A percentile compares a stretch with the other conserved stretches of the same genome.
These are phyloP conservation scores for Termitomyces sp. DNA, from an alignment of 768 basidiomycete genomes.

Conservation along the genomic window DNA sequence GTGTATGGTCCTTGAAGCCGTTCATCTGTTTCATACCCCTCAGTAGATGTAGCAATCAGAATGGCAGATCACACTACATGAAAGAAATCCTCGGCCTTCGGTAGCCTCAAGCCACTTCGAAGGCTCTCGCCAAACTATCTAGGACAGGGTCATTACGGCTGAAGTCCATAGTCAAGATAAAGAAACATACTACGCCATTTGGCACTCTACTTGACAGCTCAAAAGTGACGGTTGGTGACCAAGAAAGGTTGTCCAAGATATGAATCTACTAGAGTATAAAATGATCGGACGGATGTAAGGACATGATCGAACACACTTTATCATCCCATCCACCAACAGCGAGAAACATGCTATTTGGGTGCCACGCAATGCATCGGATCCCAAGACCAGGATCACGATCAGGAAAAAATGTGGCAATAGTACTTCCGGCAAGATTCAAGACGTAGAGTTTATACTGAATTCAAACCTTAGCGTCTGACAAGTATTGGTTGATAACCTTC, in stretches of 20 bases:
- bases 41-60: not conserved
- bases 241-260: slow-evolving; percentile 72
- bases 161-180: not conserved
- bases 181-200: slow-evolving; percentile 48
- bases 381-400: slow-evolving; percentile 82
- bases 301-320: slow-evolving; percentile 46
- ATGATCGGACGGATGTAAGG: slow-evolving; percentile 1
- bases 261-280: slow-evolving; percentile 50
- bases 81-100: slow-evolving; percentile 82
- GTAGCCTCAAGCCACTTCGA: slow-evolving; percentile 81
- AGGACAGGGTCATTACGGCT: not conserved
- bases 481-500: slow-evolving; percentile 15
- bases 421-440: slow-evolving; percentile 62
- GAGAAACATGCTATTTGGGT: slow-evolving; percentile 81
- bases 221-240: slow-evolving; percentile 65
- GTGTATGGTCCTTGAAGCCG: slow-evolving; percentile 56
- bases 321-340: slow-evolving; percentile 89
- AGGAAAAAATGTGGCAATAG: slow-evolving; percentile 67
- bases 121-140: slow-evolving; percentile 89
- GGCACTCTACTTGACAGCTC: slow-evolving; percentile 62
- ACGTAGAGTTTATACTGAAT: slow-evolving; percentile 75
- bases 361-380: slow-evolving; percentile 78
- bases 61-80: slow-evolving; percentile 50
- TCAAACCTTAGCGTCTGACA: slow-evolving; percentile 1
- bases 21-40: slow-evolving; percentile 49